Evolutionary conservation across 805 yeast genomes (phyloP), one percentile per base, ranked within the genome.

Genomic region (Torulaspora delbrueckii): DNA sequence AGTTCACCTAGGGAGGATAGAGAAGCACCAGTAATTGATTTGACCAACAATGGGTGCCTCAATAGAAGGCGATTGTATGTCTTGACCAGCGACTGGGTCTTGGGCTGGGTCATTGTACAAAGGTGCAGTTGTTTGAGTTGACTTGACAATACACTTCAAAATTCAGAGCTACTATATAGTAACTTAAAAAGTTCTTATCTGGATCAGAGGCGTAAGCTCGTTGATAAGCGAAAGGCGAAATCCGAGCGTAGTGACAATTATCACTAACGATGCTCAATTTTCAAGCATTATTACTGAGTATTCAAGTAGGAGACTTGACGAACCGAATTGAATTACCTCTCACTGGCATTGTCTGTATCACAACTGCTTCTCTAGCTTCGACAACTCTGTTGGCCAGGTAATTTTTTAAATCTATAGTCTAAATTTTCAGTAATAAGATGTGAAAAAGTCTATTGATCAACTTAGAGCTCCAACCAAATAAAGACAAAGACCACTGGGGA

Each of bases 1-100:
- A 56, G 32, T 28, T 56, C 60, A 13, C 58, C 48, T 8, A 53
- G 7, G 4, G 56, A 52, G 7, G 54, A 46, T 14, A 56, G 47
- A 5, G 50, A 37, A 7, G 60, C 56, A 10, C 60, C 60, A 5
- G 60, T 56, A 14, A 46, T 38, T 1, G 42, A 36, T 33, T 56
- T 56, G 30, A 52, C 50, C 32, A 51, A 26, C 31, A 56, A 28
- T 6, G 60, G 58, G 33, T 43, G 40, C 28, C 40, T 38, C 18
- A 37, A 24, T 14, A 56, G 46, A 18, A 50, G 42, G 7, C 22
- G 40, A 39, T 56, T 53, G 39, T 56, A 56, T 7, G 35, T 43
- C 13, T 24, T 42, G 7, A 45, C 24, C 10, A 45, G 24, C 19
- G 48, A 40, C 28, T 19, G 10, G 23, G 28, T 27, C 23, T 31